Evolutionary conservation across 1,284 basidiomycete species (phyloP), one percentile per base, ranked within the genome.

Genomic region (Leccinum ambiguum): DNA sequence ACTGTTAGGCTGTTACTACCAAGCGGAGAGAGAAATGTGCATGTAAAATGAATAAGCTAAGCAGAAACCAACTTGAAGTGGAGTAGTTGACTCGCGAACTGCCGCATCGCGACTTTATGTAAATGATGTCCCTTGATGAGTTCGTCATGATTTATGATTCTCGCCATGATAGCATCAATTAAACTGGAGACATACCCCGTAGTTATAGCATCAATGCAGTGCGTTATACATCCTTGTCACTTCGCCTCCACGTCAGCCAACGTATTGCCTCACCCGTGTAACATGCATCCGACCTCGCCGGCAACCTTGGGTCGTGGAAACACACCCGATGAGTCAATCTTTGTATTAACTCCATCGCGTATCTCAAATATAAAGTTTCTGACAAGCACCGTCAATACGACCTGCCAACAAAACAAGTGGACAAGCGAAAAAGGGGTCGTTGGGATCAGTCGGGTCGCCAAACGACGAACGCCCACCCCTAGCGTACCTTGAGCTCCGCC

Each of bases 291-390:
- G 4, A 69, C 69, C 70, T 79, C 75, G 0, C 82, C 82, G 4
- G 65, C 78, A 1, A 84, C 69, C 62, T 77, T 79, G 3, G 84
- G 84, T 23, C 83, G 71, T 2, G 76, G 75, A 11, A 84, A 66
- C 11, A 83, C 66, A 0, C 75, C 77, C 26, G 14, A 69, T 67
- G 56, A 75, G 30, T 30, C 78, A 33, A 85, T 77, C 69, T 76
- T 72, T 4, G 80, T 81, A 6, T 75, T 68, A 0, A 73, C 69
- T 0, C 82, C 82, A 65, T 79, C 76, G 0, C 73, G 76, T 18
- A 82, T 69, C 64, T 82, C 80, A 67, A 85, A 84, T 0, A 70
- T 68, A 69, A 79, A 85, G 67, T 80, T 77, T 59, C 77, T 77
- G 62, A 84, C 76, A 30, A 30, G 26, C 5, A 82, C 79, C 0